Conservation (phyloP, 371 early-diverging fungal species). For the Encephalitozoon intestinalis region DNA sequence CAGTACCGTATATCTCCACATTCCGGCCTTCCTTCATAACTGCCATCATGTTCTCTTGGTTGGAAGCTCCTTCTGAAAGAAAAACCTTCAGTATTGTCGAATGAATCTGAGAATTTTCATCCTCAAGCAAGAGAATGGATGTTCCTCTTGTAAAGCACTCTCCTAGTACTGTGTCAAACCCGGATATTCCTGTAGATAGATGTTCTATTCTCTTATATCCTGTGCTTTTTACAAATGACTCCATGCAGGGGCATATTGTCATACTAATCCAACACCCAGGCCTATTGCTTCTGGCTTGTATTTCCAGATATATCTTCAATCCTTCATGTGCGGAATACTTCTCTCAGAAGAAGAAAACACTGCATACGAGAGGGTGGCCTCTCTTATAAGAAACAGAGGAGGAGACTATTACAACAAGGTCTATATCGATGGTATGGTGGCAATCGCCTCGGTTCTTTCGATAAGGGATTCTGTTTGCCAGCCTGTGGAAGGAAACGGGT, state of each 20-base stretch:
- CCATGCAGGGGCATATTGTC: neutral
- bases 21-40: slow-evolving; percentile 5
- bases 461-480: slow-evolving; percentile 22
- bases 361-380: neutral
- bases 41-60: neutral
- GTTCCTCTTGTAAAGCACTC: neutral
- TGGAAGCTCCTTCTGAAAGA: slow-evolving; percentile 15
- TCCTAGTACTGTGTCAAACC: neutral
- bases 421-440: no score
- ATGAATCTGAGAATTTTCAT: slow-evolving; percentile 22
- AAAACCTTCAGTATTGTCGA: slow-evolving; percentile 6
- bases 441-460: slow-evolving; percentile 21
- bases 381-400: slow-evolving; percentile 7
- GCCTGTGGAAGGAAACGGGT: slow-evolving; percentile 17
- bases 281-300: neutral
- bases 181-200: neutral
- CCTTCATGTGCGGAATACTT: slow-evolving; percentile 28
- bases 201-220: neutral
- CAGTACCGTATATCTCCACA: neutral
- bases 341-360: neutral
- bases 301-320: neutral
- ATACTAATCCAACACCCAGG: neutral
- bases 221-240: slow-evolving; percentile 16
- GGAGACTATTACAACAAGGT: neutral
- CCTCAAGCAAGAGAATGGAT: slow-evolving; percentile 18